Percentiles rank a stretch among this genome's conserved stretches.
phyloP scores from a whole-genome alignment of 306 rosid species.

The Albizia julibrissin region DNA sequence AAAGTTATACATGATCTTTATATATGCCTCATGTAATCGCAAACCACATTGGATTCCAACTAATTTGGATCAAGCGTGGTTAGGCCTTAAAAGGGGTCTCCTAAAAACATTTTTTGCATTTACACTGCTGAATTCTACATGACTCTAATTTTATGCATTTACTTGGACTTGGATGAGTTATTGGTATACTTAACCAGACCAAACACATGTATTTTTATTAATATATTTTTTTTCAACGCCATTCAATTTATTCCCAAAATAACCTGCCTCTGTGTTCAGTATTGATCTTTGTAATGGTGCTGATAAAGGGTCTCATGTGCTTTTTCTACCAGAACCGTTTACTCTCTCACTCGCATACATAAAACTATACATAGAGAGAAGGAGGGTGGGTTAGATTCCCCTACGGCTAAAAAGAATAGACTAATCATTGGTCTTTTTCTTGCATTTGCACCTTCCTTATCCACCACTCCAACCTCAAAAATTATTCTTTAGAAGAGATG shows the following conservation, averaged over 20 bases:
- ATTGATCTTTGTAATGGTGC: slow-evolving; percentile 23
- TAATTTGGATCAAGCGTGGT: not conserved
- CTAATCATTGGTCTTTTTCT: slow-evolving; percentile 57
- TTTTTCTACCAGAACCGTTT: not conserved
- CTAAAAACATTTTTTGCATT: not conserved
- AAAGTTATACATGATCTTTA: slow-evolving; percentile 18
- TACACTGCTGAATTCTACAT: not conserved
- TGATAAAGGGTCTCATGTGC: slow-evolving; percentile 12
- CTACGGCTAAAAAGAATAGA: slow-evolving; percentile 59
- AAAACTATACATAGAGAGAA: slow-evolving; percentile 1
- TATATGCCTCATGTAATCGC: not conserved
- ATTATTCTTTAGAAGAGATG: slow-evolving; percentile 26
- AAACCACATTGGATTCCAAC: not conserved
- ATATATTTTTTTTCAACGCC: not conserved
- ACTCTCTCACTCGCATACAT: not conserved
- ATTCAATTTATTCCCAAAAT: slow-evolving; percentile 18
- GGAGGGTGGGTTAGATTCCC: slow-evolving; percentile 47
- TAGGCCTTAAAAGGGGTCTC: not conserved
- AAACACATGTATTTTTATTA: not conserved
- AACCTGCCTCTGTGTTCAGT: slow-evolving; percentile 9
- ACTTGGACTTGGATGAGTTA: too few relatives aligned
- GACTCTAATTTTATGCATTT: too few relatives aligned
- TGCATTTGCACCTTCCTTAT: slow-evolving; percentile 60
- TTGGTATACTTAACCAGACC: not conserved
- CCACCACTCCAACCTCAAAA: slow-evolving; percentile 54